A percentile compares a stretch with the other conserved stretches of the same genome.
phyloP scores from a whole-genome alignment of 805 yeast species.

The Vanderwaltozyma polyspora region DNA sequence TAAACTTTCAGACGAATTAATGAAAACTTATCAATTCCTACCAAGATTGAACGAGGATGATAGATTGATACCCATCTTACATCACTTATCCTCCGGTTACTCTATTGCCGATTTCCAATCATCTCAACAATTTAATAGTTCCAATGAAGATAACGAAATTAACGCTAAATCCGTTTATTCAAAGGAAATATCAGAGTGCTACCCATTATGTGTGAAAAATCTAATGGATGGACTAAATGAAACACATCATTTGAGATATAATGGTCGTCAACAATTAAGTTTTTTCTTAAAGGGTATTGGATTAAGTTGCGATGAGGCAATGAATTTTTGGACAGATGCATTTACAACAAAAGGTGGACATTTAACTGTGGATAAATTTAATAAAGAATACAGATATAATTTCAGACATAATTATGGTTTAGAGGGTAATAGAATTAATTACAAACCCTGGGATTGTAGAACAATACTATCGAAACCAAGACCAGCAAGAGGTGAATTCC shows the following conservation, averaged over 20 bases:
- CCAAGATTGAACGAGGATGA: constrained; percentile 89
- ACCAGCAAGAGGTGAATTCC: constrained; percentile 58
- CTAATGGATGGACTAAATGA: constrained; percentile 50
- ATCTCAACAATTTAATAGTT: constrained; percentile 20
- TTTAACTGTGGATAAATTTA: constrained; percentile 61
- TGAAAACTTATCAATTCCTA: constrained; percentile 60
- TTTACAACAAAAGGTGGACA: constrained; percentile 44
- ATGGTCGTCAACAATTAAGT: constrained; percentile 77
- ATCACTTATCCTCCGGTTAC: constrained; percentile 66
- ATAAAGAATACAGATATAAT: constrained; percentile 81
- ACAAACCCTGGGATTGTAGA: constrained; percentile 77
- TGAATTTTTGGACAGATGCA: constrained; percentile 70
- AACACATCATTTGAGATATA: constrained; percentile 66
- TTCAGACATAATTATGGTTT: constrained; percentile 84
- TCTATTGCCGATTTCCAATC: constrained; percentile 39
- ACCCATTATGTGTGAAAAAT: constrained; percentile 72
- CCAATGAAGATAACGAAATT: constrained; percentile 34
- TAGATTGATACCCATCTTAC: constrained; percentile 71
- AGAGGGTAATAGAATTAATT: constrained; percentile 81
- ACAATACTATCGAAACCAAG: constrained; percentile 62
- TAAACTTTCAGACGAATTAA: constrained; percentile 39
- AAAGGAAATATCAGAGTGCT: constrained; percentile 45
- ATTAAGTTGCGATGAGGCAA: constrained; percentile 72
- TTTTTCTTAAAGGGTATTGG: constrained; percentile 87
- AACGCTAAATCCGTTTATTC: constrained; percentile 51